These are phyloP conservation scores for Sclerospora graminicola DNA, from an alignment of 352 stramenopile genomes.

Conservation along the genomic window DNA sequence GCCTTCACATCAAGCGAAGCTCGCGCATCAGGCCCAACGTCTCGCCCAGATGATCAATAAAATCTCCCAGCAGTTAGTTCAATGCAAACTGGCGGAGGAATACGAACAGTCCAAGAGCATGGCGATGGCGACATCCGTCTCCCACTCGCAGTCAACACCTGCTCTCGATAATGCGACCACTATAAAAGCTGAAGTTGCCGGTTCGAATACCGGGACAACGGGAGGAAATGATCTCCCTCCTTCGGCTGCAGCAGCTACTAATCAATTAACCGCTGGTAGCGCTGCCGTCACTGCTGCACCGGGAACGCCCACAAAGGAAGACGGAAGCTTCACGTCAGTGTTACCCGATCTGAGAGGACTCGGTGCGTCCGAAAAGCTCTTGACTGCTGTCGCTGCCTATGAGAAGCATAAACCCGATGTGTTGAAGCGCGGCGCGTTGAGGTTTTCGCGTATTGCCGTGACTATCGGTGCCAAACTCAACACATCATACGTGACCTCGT, in stretches of 20 bases:
- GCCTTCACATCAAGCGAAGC: slow-evolving; percentile 53
- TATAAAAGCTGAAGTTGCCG: not conserved
- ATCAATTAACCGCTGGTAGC: slow-evolving; percentile 5
- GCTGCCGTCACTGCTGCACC: not conserved
- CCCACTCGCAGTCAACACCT: slow-evolving; percentile 7
- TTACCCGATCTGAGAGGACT: slow-evolving; percentile 65
- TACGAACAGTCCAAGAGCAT: slow-evolving; percentile 59
- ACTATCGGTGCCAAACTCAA: slow-evolving; percentile 70
- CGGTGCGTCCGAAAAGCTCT: slow-evolving; percentile 62
- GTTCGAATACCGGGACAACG: not conserved
- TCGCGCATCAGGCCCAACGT: slow-evolving; percentile 59
- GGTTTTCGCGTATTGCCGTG: slow-evolving; percentile 62
- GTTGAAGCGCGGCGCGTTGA: slow-evolving; percentile 41
- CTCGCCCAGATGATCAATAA: slow-evolving; percentile 81
- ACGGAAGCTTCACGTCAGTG: slow-evolving; percentile 56
- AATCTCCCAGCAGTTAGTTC: slow-evolving; percentile 75
- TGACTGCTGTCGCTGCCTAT: slow-evolving; percentile 68
- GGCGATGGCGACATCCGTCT: slow-evolving; percentile 18
- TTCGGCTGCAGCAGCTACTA: too few species aligned
- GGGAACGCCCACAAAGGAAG: slow-evolving; percentile 12
- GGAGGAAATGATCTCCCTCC: too few species aligned
- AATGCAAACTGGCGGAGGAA: slow-evolving; percentile 74
- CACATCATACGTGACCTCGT: slow-evolving; percentile 44
- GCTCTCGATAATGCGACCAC: not conserved
- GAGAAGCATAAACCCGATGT: slow-evolving; percentile 80